Percentiles rank a stretch among this genome's conserved stretches.
Evolutionary conservation across 2,329 filamentous ascomycete species (phyloP).

Genomic region (Arthrobotrys conoides): DNA sequence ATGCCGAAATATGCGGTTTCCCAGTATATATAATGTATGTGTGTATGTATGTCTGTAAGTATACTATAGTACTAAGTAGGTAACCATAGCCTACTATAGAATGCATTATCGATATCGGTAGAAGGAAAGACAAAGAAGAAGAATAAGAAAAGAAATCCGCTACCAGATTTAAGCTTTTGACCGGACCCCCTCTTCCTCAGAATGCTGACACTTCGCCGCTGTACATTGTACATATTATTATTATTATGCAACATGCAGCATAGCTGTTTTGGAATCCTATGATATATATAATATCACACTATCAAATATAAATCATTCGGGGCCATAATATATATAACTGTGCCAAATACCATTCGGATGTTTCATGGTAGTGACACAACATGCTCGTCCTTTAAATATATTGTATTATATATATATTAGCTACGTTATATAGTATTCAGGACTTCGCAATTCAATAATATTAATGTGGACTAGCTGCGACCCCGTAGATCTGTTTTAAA

Average conservation of each 20-base stretch:
- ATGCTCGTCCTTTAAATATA: not conserved
- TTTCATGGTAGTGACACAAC: slow-evolving; percentile 15
- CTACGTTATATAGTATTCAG: too few relatives aligned
- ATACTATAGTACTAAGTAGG: slow-evolving; percentile 12
- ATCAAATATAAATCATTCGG: not conserved
- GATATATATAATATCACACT: slow-evolving; percentile 7
- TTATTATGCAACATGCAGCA: slow-evolving; percentile 18
- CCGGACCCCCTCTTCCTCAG: not conserved
- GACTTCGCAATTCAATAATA: not conserved
- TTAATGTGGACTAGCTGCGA: not conserved
- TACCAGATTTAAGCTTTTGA: slow-evolving; percentile 29
- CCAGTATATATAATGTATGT: slow-evolving; percentile 9
- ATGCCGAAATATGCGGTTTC: slow-evolving; percentile 47
- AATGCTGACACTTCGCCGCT: slow-evolving; percentile 25
- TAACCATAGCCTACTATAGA: slow-evolving; percentile 30
- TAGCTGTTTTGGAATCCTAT: slow-evolving; percentile 13
- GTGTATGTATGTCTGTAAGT: not conserved
- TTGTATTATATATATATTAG: not conserved
- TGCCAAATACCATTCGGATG: too few relatives aligned
- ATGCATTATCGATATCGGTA: slow-evolving; percentile 60
- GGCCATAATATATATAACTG: not conserved
- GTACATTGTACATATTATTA: not conserved
- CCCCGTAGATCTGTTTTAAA: not conserved
- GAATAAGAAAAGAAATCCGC: not conserved
- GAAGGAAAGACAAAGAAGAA: not conserved